A percentile compares a stretch with the other conserved stretches of the same genome.
phyloP scores from a whole-genome alignment of 2,329 filamentous ascomycete genomes.

The Verticillium nonalfalfae region DNA sequence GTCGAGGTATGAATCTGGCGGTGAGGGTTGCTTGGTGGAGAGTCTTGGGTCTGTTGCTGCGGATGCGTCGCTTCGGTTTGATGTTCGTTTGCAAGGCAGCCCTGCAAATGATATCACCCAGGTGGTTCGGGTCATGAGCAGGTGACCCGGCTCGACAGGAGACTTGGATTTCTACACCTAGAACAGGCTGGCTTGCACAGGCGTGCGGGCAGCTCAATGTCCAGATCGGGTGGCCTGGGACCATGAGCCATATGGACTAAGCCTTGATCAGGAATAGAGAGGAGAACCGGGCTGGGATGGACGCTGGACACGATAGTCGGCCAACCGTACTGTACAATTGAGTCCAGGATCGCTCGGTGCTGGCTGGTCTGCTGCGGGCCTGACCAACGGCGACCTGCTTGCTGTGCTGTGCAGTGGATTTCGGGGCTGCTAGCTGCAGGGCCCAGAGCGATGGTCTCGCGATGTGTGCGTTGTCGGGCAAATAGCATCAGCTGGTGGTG shows the following conservation, averaged over 20 bases:
- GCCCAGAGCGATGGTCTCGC: constrained; percentile 3
- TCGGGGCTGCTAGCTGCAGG: constrained; percentile 1
- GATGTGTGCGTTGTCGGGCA: background rate
- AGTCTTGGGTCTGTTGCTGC: background rate
- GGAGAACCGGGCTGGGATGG: background rate
- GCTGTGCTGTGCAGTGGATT: background rate
- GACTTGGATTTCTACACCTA: background rate
- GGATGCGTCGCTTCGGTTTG: background rate
- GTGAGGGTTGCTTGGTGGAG: background rate
- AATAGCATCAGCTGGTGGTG: background rate
- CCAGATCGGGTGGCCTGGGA: background rate
- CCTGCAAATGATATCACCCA: background rate
- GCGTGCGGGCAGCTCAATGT: background rate
- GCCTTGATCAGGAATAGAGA: background rate
- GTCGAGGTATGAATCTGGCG: background rate
- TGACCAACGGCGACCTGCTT: background rate
- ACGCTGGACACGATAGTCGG: background rate
- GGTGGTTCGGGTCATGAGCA: background rate
- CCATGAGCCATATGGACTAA: background rate
- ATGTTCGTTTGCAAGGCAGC: background rate
- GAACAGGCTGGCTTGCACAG: background rate
- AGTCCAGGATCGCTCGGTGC: background rate
- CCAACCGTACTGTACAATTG: background rate
- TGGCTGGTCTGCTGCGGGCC: background rate
- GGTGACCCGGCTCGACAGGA: background rate